Conservation (phyloP, 2,329 filamentous ascomycete species). For the Fusarium veterinarium region DNA sequence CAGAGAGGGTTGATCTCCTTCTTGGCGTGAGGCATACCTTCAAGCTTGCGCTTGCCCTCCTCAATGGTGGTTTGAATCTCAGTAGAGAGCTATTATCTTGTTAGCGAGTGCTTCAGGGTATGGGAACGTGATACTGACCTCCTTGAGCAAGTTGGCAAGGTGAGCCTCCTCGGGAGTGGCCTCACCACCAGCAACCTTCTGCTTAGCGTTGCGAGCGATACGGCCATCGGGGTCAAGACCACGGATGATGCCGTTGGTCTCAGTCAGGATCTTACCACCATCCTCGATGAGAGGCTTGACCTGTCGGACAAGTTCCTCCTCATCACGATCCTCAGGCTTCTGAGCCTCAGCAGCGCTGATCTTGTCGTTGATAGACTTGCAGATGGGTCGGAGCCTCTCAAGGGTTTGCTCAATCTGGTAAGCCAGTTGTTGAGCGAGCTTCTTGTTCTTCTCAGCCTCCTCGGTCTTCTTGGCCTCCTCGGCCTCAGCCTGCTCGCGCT, state of each 20-base stretch:
- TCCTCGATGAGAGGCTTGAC: conserved; percentile 92
- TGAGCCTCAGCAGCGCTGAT: conserved; percentile 84
- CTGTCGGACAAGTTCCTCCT: conserved; percentile 86
- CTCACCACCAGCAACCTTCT: conserved; percentile 77
- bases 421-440: conserved; percentile 82
- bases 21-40: conserved; percentile 93
- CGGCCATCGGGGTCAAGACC: conserved; percentile 89
- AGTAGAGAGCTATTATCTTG: conserved; percentile 71
- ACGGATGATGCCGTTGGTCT: conserved; percentile 87
- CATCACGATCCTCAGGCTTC: conserved; percentile 87
- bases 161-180: conserved; percentile 79
- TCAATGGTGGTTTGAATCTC: conserved; percentile 87
- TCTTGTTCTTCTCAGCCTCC: conserved; percentile 72
- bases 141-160: conserved; percentile 86
- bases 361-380: conserved; percentile 86
- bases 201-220: conserved; percentile 87
- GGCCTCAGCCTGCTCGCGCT: conserved; percentile 49
- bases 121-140: conserved; percentile 54
- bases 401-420: conserved; percentile 80
- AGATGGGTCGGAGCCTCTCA: conserved; percentile 85
- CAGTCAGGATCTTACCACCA: conserved; percentile 81
- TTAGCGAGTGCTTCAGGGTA: conserved; percentile 11
- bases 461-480: conserved; percentile 62
- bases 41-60: conserved; percentile 86
- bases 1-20: conserved; percentile 94